phyloP scores from a whole-genome alignment of 306 rosid species.

The Trifolium subterraneum region DNA sequence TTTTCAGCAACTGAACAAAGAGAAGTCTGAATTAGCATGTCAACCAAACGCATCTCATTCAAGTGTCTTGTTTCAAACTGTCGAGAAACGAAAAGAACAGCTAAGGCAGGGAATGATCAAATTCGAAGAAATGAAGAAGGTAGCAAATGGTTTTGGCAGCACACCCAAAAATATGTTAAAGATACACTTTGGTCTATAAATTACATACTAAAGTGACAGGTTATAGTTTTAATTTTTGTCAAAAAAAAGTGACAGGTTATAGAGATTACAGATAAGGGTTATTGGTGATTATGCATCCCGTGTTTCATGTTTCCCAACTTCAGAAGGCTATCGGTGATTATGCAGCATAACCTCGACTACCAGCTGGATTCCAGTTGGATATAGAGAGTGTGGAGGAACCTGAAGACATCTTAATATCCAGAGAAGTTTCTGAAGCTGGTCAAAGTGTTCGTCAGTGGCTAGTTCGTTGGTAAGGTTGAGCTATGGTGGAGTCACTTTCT shows the following conservation, averaged over 20 bases:
- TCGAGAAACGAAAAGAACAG: constrained; percentile 59
- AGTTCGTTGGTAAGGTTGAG: not conserved
- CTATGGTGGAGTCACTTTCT: not conserved
- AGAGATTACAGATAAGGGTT: not conserved
- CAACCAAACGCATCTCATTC: constrained; percentile 42
- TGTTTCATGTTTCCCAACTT: not conserved
- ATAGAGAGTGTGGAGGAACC: not conserved
- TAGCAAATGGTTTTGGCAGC: constrained; percentile 69
- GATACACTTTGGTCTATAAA: constrained; percentile 58
- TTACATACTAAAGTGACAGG: constrained; percentile 35
- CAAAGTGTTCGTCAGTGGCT: not conserved
- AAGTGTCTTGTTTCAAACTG: constrained; percentile 41
- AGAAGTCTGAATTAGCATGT: constrained; percentile 55
- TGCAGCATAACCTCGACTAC: not conserved
- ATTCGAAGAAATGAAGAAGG: constrained; percentile 64
- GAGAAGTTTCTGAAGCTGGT: not conserved
- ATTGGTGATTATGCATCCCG: not conserved
- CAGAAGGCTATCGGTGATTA: not conserved
- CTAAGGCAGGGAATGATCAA: constrained; percentile 54
- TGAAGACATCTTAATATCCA: not conserved
- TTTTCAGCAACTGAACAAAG: constrained; percentile 63
- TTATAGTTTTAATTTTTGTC: no score
- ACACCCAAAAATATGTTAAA: constrained; percentile 54
- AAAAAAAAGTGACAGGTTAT: constrained; percentile 24
- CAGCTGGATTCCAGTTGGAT: not conserved